Evolutionary conservation across 2,329 filamentous ascomycete genomes (phyloP), one percentile per base, ranked within the genome.

Genomic region (Sarocladium brachiariae): DNA sequence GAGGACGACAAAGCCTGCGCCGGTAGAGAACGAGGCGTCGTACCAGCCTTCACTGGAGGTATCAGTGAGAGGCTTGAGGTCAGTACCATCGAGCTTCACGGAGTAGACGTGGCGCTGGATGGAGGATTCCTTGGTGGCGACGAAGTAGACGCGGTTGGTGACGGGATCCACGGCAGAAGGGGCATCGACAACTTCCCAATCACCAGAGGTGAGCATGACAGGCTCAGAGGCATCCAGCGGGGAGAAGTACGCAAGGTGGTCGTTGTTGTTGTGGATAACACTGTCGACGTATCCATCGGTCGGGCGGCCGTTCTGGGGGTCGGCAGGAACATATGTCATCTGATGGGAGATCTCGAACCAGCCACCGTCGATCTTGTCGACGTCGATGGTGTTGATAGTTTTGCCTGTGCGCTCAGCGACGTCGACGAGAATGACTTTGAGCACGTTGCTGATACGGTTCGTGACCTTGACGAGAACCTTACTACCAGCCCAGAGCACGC

Each of bases 331-430:
- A 62, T 86, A 97, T 13, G 75, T 83, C 3, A 91, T 96, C 37
- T 85, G 81, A 59, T 96, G 86, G 1, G 89, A 89, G 37, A 96
- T 89, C 69, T 99, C 93, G 59, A 96, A 92, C 93, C 93, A 99
- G 30, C 93, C 95, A 19, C 91, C 91, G 64, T 99, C 93, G n/a
- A 96, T 75, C 52, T 85, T 77, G 56, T 83, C 80, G 46, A 96
- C 82, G 65, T 99, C 83, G 46, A 88, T 79, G 18, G 83, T 86
- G 55, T 92, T 79, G 45, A 96, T 83, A 1, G 87, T 85, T 65
- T 86, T 87, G 25, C 89, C 91, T 18, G 79, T 83, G 45, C 89
- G 84, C 2, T 76, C 71, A 19, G 73, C 70, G 4, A 93, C 87
- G 63, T 99, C 89, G 51, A 97, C 83, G 5, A 97, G 75, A 6